These are phyloP conservation scores for Carex pumila DNA, from an alignment of 176 grass and related monocot species.

Conservation along the genomic window DNA sequence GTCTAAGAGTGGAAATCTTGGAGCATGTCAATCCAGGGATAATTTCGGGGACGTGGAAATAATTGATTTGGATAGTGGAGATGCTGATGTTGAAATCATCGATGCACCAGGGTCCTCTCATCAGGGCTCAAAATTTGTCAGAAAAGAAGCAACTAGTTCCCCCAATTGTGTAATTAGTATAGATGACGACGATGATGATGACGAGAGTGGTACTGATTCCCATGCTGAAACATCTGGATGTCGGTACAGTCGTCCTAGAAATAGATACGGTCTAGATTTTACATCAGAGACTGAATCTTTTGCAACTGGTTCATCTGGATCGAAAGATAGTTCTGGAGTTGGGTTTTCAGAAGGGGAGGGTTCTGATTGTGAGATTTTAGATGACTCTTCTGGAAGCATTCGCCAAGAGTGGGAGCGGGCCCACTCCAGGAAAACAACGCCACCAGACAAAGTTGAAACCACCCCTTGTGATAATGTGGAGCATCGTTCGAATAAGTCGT, in stretches of 20 bases:
- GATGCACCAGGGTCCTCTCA: conserved; percentile 23
- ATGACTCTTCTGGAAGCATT: conserved; percentile 35
- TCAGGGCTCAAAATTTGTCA: conserved; percentile 4
- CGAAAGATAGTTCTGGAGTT: not conserved
- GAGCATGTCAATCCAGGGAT: conserved; percentile 26
- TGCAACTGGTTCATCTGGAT: conserved; percentile 32
- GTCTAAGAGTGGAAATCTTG: conserved; percentile 15
- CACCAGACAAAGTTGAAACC: not conserved
- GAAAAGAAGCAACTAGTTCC: conserved; percentile 21
- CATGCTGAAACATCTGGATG: not conserved
- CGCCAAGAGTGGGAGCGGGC: conserved; percentile 72
- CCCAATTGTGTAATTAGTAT: conserved; percentile 58
- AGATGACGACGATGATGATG: conserved; percentile 69
- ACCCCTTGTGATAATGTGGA: conserved; percentile 12
- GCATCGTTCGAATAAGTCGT: conserved; percentile 9
- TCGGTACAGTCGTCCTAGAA: conserved; percentile 23
- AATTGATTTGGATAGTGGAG: conserved; percentile 42
- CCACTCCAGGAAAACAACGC: conserved; percentile 41
- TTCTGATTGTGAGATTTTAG: conserved; percentile 83
- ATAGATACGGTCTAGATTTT: conserved; percentile 44
- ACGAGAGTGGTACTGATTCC: not conserved
- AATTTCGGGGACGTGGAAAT: conserved; percentile 19
- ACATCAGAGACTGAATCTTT: conserved; percentile 33
- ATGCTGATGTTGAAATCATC: conserved; percentile 32
- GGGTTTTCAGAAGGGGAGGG: conserved; percentile 1